These are phyloP conservation scores for Podaxis pistillaris DNA, from an alignment of 768 basidiomycete species.

Conservation along the genomic window DNA sequence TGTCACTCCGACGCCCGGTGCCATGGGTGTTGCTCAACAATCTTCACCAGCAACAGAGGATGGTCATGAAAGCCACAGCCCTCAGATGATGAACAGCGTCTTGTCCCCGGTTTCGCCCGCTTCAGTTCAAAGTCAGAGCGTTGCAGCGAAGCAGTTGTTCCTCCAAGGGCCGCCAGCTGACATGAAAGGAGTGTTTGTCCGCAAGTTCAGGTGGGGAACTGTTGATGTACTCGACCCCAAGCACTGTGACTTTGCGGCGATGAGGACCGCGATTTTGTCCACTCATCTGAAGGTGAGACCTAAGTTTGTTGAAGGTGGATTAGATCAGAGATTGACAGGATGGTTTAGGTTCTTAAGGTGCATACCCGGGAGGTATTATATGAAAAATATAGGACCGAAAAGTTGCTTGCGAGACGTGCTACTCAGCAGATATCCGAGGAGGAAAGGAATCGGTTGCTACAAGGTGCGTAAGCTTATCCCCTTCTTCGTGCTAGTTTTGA, in stretches of 20 bases:
- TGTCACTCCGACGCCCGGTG: slow-evolving; percentile 20
- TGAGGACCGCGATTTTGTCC: slow-evolving; percentile 81
- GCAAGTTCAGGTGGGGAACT: slow-evolving; percentile 86
- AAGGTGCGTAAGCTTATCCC: slow-evolving; percentile 47
- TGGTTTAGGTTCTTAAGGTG: slow-evolving; percentile 66
- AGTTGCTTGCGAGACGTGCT: slow-evolving; percentile 82
- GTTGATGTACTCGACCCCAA: slow-evolving; percentile 83
- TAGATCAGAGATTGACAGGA: background rate
- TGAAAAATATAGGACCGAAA: slow-evolving; percentile 91
- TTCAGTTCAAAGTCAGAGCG: slow-evolving; percentile 28
- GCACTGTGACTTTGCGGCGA: slow-evolving; percentile 85
- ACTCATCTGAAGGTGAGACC: slow-evolving; percentile 78
- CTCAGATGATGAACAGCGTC: slow-evolving; percentile 24
- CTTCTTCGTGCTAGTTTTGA: background rate
- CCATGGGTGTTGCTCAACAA: slow-evolving; percentile 18
- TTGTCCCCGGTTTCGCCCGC: slow-evolving; percentile 35
- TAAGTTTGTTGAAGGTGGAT: background rate
- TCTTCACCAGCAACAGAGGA: slow-evolving; percentile 40
- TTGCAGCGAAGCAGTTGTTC: slow-evolving; percentile 36
- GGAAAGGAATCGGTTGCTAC: slow-evolving; percentile 67
- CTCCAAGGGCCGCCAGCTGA: slow-evolving; percentile 60
- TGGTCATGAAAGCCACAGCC: slow-evolving; percentile 24
- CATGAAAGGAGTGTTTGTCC: slow-evolving; percentile 70
- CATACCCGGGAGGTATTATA: slow-evolving; percentile 89
- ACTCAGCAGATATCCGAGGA: slow-evolving; percentile 77